Conservation (phyloP, 306 rosid genomes). For the Phaseolus lunatus region DNA sequence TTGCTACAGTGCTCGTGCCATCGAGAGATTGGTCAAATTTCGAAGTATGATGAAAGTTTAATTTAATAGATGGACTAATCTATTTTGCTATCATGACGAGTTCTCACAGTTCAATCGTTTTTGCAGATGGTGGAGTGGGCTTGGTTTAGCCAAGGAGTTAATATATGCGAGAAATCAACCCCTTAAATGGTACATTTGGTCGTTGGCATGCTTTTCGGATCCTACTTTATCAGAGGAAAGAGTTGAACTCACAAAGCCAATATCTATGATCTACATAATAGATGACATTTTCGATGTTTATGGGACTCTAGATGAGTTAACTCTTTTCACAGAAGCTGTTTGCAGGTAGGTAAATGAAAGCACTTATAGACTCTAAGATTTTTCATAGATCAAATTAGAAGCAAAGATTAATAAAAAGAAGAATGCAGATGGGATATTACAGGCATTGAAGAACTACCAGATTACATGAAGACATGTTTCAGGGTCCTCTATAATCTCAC, state of each 20-base stretch:
- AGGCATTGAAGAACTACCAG: constrained; percentile 54
- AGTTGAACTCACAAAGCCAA: constrained; percentile 71
- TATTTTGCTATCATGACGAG: background rate
- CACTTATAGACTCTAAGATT: background rate
- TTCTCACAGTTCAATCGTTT: background rate
- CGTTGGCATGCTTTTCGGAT: constrained; percentile 62
- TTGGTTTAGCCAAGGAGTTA: constrained; percentile 63
- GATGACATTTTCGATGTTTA: constrained; percentile 77
- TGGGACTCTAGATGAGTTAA: constrained; percentile 66
- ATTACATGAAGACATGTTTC: constrained; percentile 66
- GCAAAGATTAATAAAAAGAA: background rate
- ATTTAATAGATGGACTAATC: background rate
- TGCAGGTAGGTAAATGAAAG: constrained; percentile 60
- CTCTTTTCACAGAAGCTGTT: constrained; percentile 64
- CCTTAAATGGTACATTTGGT: constrained; percentile 73
- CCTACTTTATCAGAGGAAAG: constrained; percentile 62
- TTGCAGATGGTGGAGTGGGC: constrained; percentile 69
- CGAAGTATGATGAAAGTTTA: background rate
- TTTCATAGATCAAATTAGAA: background rate
- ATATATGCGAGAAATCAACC: constrained; percentile 69
- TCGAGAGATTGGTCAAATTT: constrained; percentile 55
- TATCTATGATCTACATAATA: constrained; percentile 66
- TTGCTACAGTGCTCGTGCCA: constrained; percentile 45
- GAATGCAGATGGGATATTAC: constrained; percentile 65
- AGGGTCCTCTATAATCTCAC: constrained; percentile 56